Evolutionary conservation across 169 alveolate species (phyloP).

Genomic region (Eimeria zaria): DNA sequence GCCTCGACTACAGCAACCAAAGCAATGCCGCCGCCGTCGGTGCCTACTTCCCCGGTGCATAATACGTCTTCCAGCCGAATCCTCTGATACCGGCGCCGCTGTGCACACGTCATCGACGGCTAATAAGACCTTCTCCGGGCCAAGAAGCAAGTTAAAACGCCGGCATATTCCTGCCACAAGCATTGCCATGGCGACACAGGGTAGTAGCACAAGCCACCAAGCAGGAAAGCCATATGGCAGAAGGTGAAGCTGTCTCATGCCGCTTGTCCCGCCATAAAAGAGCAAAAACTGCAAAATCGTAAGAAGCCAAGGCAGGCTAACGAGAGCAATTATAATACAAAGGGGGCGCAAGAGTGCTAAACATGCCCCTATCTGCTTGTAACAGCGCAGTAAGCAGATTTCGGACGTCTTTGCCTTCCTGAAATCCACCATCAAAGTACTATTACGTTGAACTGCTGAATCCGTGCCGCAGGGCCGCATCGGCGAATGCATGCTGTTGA

Average conservation of each 20-base stretch:
- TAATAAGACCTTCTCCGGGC: slow-evolving; percentile 42
- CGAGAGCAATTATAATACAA: background rate
- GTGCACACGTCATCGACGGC: slow-evolving; percentile 27
- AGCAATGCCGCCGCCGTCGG: background rate
- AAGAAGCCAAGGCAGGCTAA: slow-evolving; percentile 49
- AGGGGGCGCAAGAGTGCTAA: slow-evolving; percentile 22
- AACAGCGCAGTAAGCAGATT: background rate
- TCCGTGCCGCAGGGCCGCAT: background rate
- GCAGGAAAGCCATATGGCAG: slow-evolving; percentile 61
- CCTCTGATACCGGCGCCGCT: background rate
- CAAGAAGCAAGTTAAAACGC: background rate
- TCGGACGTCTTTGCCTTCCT: background rate
- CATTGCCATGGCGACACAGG: background rate
- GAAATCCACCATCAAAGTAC: background rate
- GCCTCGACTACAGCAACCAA: background rate
- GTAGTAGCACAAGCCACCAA: slow-evolving; percentile 61
- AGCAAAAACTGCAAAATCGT: background rate
- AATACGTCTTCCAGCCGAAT: background rate
- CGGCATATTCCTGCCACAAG: slow-evolving; percentile 50
- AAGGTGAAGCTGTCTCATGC: slow-evolving; percentile 38
- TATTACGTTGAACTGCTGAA: background rate
- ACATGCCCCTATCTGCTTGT: background rate
- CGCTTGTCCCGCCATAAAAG: slow-evolving; percentile 20
- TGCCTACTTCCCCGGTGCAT: background rate
- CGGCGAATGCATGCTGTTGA: background rate